Evolutionary conservation across 2,329 filamentous ascomycete genomes (phyloP).

Genomic region (Fusarium sp.): DNA sequence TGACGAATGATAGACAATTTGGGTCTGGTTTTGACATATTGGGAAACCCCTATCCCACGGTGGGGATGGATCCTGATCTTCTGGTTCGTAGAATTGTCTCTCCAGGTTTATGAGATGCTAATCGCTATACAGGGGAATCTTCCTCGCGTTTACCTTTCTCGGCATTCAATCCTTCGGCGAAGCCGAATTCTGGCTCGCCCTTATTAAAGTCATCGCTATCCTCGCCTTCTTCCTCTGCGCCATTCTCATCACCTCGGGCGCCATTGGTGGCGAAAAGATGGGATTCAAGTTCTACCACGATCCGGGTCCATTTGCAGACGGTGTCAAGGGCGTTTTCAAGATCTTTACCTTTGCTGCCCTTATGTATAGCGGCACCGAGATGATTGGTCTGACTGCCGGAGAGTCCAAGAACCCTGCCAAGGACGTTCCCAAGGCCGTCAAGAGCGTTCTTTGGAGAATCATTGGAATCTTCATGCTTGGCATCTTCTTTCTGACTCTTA

Average conservation of each 20-base stretch:
- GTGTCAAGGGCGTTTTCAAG: neutral
- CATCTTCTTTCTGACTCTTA: neutral
- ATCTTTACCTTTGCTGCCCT: neutral
- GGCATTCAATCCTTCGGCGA: neutral
- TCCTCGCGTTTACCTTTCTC: neutral
- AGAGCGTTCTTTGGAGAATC: neutral
- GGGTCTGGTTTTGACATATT: neutral
- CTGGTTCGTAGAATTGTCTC: neutral
- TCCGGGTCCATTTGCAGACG: neutral
- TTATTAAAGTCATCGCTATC: conserved; percentile 20
- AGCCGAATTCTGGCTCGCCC: conserved; percentile 18
- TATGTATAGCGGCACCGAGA: neutral
- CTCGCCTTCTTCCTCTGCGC: conserved; percentile 21
- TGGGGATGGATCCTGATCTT: neutral
- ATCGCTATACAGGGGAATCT: neutral
- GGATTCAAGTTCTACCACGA: conserved; percentile 29
- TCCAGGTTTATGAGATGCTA: neutral
- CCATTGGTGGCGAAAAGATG: conserved; percentile 36
- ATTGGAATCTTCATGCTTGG: neutral
- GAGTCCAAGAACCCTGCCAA: neutral
- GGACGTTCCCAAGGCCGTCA: neutral
- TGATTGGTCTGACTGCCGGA: neutral
- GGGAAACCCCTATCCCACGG: neutral
- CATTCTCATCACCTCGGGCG: conserved; percentile 35
- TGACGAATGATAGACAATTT: neutral